Evolutionary conservation across 139 green algal genomes (phyloP).

Genomic region (Coccomyxa sp.): DNA sequence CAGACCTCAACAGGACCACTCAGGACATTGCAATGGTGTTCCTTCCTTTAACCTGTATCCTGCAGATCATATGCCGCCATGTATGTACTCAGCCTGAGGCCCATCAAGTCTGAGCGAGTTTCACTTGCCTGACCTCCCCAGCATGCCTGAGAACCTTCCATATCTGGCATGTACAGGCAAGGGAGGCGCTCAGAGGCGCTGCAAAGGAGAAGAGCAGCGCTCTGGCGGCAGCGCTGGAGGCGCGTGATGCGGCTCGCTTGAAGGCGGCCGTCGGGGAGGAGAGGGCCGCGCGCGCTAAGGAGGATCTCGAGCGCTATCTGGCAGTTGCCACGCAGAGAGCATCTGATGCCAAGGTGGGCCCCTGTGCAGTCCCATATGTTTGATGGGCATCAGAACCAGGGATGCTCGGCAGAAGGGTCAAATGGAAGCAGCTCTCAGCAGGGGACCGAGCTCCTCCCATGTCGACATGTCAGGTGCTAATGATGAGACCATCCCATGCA

Average conservation of each 20-base stretch:
- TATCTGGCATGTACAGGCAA: conserved; percentile 6
- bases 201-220: not conserved
- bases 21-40: not conserved
- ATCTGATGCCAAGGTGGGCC: not conserved
- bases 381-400: too few relatives aligned
- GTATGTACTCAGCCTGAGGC: too few relatives aligned
- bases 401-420: too few relatives aligned
- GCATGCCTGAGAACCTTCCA: too few relatives aligned
- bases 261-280: not conserved
- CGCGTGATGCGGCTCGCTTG: not conserved
- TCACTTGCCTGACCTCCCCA: too few relatives aligned
- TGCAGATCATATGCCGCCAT: too few relatives aligned
- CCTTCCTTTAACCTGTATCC: not conserved
- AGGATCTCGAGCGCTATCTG: not conserved
- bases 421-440: too few relatives aligned
- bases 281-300: not conserved
- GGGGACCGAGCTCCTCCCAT: too few relatives aligned
- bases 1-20: not conserved
- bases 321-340: not conserved
- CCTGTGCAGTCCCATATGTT: too few relatives aligned
- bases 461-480: too few relatives aligned
- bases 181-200: not conserved
- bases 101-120: too few relatives aligned
- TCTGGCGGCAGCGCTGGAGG: not conserved
- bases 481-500: too few relatives aligned